phyloP scores from a whole-genome alignment of 2,329 filamentous ascomycete species.

The Exophiala aquamarina region DNA sequence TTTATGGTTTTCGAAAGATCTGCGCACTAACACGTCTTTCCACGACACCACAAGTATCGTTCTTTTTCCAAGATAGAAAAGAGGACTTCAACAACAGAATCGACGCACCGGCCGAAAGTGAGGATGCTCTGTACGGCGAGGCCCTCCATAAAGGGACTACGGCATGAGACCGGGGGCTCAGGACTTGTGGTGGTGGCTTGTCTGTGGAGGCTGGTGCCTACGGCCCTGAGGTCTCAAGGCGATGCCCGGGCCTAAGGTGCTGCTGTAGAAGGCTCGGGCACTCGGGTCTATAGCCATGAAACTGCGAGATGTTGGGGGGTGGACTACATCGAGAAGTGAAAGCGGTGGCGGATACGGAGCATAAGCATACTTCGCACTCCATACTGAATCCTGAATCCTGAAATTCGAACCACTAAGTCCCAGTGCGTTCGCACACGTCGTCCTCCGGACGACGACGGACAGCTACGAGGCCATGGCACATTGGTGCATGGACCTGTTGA shows the following conservation, averaged over 20 bases:
- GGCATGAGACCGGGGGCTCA: too few relatives aligned
- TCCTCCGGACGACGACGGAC: neutral
- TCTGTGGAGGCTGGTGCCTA: too few relatives aligned
- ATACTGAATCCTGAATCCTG: slow-evolving; percentile 1
- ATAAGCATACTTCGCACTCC: slow-evolving; percentile 1
- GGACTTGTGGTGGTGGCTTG: too few relatives aligned
- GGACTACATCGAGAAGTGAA: neutral
- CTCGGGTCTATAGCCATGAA: too few relatives aligned
- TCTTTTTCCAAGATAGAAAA: neutral
- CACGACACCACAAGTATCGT: neutral
- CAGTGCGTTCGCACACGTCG: neutral
- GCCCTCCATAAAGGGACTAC: too few relatives aligned
- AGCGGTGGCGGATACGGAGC: slow-evolving; percentile 1
- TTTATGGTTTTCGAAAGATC: neutral
- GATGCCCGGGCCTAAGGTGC: too few relatives aligned
- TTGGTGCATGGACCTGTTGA: neutral
- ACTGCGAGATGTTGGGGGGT: neutral
- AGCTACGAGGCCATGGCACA: neutral
- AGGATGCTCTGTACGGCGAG: neutral
- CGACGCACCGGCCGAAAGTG: slow-evolving; percentile 2
- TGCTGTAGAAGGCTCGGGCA: too few relatives aligned
- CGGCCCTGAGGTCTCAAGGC: too few relatives aligned
- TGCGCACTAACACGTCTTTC: neutral
- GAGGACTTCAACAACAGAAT: neutral
- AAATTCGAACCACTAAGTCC: neutral